Conservation (phyloP, 164 flowering plant genomes). For the Amborella trichopoda region DNA sequence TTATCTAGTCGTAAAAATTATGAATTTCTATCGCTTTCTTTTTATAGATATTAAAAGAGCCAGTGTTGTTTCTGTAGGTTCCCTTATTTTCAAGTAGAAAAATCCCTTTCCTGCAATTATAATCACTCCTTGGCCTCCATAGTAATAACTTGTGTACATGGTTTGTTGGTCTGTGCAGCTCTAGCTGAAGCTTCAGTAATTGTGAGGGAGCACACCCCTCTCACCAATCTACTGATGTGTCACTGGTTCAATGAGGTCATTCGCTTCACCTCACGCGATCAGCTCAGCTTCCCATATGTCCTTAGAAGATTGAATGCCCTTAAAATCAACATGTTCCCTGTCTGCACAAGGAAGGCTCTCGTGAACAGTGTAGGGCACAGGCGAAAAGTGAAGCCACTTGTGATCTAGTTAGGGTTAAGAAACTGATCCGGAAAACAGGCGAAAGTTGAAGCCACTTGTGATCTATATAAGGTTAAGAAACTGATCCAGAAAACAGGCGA, state of each 20-base stretch:
- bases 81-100: no score
- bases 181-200: conserved; percentile 90
- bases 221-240: conserved; percentile 82
- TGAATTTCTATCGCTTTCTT: no score
- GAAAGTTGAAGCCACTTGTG: no score
- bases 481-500: no score
- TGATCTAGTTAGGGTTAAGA: conserved; percentile 15
- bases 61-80: no score
- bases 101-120: no score
- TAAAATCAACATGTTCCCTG: conserved; percentile 74
- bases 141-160: conserved; percentile 1
- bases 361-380: conserved; percentile 91
- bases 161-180: conserved; percentile 48
- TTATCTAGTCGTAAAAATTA: no score
- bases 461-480: no score
- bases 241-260: conserved; percentile 97
- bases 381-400: conserved; percentile 79
- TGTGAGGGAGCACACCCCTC: conserved; percentile 71
- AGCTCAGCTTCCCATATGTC: conserved; percentile 91
- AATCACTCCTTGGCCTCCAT: neutral
- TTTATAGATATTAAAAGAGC: no score
- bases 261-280: conserved; percentile 91
- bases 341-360: conserved; percentile 89
- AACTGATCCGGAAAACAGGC: no score
- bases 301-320: conserved; percentile 58